Percentiles rank a stretch among this genome's conserved stretches.
These are phyloP conservation scores for Anaeromyces robustus DNA, from an alignment of 192 early-diverging fungal genomes.

Conservation along the genomic window DNA sequence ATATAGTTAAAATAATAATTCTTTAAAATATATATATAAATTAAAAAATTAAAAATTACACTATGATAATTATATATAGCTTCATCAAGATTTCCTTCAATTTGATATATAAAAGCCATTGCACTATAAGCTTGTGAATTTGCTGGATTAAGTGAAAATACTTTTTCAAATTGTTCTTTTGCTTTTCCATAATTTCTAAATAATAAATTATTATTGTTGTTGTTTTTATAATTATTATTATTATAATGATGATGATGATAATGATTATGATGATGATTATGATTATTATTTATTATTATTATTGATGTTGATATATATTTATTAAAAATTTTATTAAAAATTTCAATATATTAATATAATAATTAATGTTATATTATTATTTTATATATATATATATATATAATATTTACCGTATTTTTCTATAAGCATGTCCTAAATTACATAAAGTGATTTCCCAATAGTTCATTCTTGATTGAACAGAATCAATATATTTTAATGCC, in stretches of 20 bases:
- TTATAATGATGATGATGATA: too few species aligned
- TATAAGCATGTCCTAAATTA: constrained; percentile 53
- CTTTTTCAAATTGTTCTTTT: constrained; percentile 17
- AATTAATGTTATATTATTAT: too few species aligned
- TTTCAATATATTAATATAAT: too few species aligned
- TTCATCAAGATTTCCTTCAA: constrained; percentile 20
- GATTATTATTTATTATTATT: too few species aligned
- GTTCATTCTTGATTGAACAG: constrained; percentile 17
- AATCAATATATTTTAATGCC: constrained; percentile 29
- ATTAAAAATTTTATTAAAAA: too few species aligned
- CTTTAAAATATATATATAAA: too few species aligned
- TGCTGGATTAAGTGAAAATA: constrained; percentile 16
- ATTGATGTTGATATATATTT: too few species aligned
- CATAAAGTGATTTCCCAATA: constrained; percentile 45
- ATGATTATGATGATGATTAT: too few species aligned
- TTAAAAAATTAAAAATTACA: too few species aligned
- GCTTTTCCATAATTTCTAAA: constrained; percentile 18
- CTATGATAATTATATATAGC: constrained; percentile 41
- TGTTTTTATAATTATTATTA: too few species aligned
- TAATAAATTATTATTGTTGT: not conserved
- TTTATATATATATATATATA: not conserved
- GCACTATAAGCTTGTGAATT: constrained; percentile 23
- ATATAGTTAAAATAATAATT: too few species aligned
- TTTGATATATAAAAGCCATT: constrained; percentile 40
- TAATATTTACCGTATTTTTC: constrained; percentile 30